A percentile compares a stretch with the other conserved stretches of the same genome.
These are phyloP conservation scores for Rubia tinctorum DNA, from an alignment of 305 asterid species.

Conservation along the genomic window DNA sequence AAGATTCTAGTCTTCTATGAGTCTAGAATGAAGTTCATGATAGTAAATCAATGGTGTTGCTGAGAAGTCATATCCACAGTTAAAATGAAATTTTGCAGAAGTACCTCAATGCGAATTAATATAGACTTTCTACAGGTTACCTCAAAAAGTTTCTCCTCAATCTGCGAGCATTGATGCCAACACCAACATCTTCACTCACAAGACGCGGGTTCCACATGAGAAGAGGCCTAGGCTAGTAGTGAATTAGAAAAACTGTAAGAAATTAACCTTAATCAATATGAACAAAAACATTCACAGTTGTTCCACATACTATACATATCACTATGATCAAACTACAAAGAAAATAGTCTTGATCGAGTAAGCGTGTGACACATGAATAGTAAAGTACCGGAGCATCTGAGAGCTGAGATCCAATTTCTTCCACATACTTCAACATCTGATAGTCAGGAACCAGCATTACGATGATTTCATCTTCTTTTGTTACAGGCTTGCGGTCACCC, in stretches of 20 bases:
- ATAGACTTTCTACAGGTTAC: conserved; percentile 28
- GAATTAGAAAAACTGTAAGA: conserved; percentile 28
- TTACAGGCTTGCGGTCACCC: conserved; percentile 91
- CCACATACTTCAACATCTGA: conserved; percentile 86
- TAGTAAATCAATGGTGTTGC: neutral
- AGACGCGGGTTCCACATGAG: conserved; percentile 99
- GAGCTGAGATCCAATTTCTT: conserved; percentile 73
- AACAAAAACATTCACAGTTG: neutral
- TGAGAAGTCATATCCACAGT: neutral
- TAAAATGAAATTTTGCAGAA: neutral
- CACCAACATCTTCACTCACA: conserved; percentile 93
- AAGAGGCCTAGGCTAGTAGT: conserved; percentile 95
- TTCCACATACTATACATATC: neutral
- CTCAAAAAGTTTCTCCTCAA: conserved; percentile 69
- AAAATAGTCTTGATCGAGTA: no score
- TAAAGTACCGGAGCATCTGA: conserved; percentile 74
- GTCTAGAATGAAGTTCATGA: neutral
- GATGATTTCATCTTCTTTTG: conserved; percentile 67
- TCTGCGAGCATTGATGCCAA: conserved; percentile 83
- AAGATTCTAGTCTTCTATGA: neutral
- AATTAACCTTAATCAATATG: neutral
- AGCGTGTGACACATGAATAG: neutral
- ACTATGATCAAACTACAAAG: no score
- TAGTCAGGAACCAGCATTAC: conserved; percentile 98
- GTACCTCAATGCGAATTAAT: neutral